Conservation (phyloP, 192 early-diverging fungal species). For the Backusella tarrabulga region DNA sequence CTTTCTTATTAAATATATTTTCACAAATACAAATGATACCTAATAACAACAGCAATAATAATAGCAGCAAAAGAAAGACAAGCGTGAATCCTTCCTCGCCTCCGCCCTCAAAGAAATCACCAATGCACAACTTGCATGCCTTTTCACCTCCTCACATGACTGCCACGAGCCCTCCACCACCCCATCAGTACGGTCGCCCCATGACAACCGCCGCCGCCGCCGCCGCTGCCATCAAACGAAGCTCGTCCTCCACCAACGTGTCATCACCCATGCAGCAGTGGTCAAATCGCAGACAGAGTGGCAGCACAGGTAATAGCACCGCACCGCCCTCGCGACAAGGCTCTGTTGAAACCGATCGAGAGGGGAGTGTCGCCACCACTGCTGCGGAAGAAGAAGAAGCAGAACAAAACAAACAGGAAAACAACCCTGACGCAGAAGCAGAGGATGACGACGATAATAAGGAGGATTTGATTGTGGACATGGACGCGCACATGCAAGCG, state of each 20-base stretch:
- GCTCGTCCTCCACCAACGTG: not conserved
- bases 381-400: slow-evolving; percentile 13
- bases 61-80: slow-evolving; percentile 3
- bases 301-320: not conserved
- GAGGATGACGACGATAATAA: slow-evolving; percentile 53
- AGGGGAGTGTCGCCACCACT: slow-evolving; percentile 2
- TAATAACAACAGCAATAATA: not conserved
- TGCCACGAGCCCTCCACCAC: not conserved
- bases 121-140: not conserved
- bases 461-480: slow-evolving; percentile 50
- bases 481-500: slow-evolving; percentile 45
- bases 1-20: no score
- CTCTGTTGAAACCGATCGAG: slow-evolving; percentile 21
- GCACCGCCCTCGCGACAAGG: slow-evolving; percentile 16
- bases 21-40: not conserved
- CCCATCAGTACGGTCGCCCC: slow-evolving; percentile 13
- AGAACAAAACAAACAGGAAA: not conserved
- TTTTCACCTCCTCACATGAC: slow-evolving; percentile 3
- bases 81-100: not conserved
- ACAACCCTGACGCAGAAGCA: slow-evolving; percentile 35
- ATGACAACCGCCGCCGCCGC: slow-evolving; percentile 18
- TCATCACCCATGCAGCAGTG: not conserved
- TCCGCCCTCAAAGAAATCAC: slow-evolving; percentile 8
- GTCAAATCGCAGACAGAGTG: not conserved
- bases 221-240: slow-evolving; percentile 17